These are phyloP conservation scores for Aspergillus floridensis DNA, from an alignment of 2,329 filamentous ascomycete species.

Conservation along the genomic window DNA sequence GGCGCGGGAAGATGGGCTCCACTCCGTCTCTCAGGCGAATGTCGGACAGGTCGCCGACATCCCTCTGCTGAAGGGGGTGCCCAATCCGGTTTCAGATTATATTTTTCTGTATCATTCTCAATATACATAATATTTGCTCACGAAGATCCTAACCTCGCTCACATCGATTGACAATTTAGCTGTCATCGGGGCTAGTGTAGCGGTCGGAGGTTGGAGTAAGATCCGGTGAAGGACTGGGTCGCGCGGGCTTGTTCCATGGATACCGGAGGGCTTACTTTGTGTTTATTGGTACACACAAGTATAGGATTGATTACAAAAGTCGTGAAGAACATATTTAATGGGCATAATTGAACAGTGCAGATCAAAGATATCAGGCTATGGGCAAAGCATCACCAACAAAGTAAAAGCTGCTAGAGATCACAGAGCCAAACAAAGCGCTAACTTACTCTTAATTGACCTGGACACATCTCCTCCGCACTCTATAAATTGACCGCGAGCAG, in stretches of 20 bases:
- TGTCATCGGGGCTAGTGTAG: too few species aligned
- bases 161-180: too few species aligned
- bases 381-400: too few species aligned
- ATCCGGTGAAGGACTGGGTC: neutral
- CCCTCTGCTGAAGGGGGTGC: neutral
- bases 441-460: too few species aligned
- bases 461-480: too few species aligned
- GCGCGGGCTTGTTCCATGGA: constrained; percentile 3
- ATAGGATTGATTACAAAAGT: too few species aligned
- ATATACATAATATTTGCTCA: neutral
- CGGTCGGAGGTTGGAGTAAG: neutral
- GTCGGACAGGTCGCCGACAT: neutral
- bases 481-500: too few species aligned
- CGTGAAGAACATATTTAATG: too few species aligned
- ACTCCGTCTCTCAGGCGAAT: neutral
- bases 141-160: neutral
- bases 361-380: too few species aligned
- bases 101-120: neutral
- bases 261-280: neutral
- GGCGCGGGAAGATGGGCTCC: neutral
- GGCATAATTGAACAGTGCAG: too few species aligned
- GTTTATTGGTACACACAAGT: neutral
- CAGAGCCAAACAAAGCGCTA: too few species aligned
- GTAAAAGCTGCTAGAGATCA: too few species aligned
- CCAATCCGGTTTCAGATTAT: neutral